Conservation (phyloP, 257 asterid genomes). For the Solanum tarijense region DNA sequence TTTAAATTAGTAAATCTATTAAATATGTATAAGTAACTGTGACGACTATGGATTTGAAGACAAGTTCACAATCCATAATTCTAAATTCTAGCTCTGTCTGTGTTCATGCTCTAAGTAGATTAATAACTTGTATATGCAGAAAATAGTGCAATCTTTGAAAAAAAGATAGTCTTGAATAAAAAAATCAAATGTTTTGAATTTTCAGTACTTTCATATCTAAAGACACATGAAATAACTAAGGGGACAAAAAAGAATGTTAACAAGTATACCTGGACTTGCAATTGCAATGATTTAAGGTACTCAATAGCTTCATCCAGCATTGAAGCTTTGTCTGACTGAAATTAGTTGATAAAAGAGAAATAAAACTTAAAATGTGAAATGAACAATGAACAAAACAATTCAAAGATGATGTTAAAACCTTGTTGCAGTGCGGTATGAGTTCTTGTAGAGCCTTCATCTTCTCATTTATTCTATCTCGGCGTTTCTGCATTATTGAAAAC, state of each 20-base stretch:
- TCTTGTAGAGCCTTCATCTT: slow-evolving; percentile 42
- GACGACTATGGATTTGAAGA: too few relatives aligned
- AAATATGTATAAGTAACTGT: too few relatives aligned
- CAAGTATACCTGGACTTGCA: slow-evolving; percentile 34
- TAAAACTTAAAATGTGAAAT: neutral
- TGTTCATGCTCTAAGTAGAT: neutral
- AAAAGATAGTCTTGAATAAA: neutral
- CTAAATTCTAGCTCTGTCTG: too few relatives aligned
- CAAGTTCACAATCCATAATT: too few relatives aligned
- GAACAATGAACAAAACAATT: neutral
- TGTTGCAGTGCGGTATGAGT: slow-evolving; percentile 42
- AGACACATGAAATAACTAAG: neutral
- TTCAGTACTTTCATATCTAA: neutral
- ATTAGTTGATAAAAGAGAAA: neutral
- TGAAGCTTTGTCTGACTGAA: slow-evolving; percentile 46
- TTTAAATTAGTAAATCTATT: too few relatives aligned
- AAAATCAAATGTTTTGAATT: neutral
- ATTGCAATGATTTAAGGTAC: slow-evolving; percentile 39
- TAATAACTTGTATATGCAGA: neutral
- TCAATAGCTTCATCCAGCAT: slow-evolving; percentile 47
- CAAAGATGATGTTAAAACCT: slow-evolving; percentile 14
- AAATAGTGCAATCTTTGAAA: neutral
- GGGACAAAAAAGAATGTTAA: too few relatives aligned
- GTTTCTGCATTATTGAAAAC: slow-evolving; percentile 25
- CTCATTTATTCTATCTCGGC: slow-evolving; percentile 42